phyloP scores from a whole-genome alignment of 2,329 filamentous ascomycete genomes.

The Ophiostoma himal-ulmi region DNA sequence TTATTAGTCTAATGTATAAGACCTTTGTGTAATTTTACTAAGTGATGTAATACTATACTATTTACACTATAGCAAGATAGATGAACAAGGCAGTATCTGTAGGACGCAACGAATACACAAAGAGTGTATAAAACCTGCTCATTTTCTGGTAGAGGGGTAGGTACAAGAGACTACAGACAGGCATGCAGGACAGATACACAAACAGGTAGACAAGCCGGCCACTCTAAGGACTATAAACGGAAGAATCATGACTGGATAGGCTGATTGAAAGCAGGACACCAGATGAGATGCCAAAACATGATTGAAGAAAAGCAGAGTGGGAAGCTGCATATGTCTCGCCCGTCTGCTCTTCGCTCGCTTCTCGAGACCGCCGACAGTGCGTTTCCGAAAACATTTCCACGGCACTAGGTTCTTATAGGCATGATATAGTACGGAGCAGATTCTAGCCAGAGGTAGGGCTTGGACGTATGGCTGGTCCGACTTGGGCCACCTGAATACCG shows the following conservation, averaged over 20 bases:
- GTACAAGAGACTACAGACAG: not conserved
- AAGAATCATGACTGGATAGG: too few relatives aligned
- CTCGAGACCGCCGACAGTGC: constrained; percentile 21
- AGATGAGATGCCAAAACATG: not conserved
- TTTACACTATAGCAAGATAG: not conserved
- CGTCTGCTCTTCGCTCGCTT: constrained; percentile 22
- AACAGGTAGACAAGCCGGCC: not conserved
- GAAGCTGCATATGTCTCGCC: constrained; percentile 20
- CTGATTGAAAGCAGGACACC: too few relatives aligned
- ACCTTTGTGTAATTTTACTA: too few relatives aligned
- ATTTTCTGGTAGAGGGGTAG: not conserved
- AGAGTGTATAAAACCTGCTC: not conserved
- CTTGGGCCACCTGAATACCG: not conserved
- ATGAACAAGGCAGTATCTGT: not conserved
- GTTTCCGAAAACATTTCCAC: not conserved
- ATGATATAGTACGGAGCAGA: not conserved
- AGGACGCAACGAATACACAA: not conserved
- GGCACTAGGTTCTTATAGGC: not conserved
- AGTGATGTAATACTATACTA: not conserved
- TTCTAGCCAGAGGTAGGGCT: not conserved
- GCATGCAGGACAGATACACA: not conserved
- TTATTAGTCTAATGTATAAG: not conserved
- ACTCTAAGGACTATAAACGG: not conserved
- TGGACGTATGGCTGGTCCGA: not conserved
- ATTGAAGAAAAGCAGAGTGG: not conserved